These are phyloP conservation scores for Corchorus capsularis DNA, from an alignment of 345 rosid genomes.

Conservation along the genomic window DNA sequence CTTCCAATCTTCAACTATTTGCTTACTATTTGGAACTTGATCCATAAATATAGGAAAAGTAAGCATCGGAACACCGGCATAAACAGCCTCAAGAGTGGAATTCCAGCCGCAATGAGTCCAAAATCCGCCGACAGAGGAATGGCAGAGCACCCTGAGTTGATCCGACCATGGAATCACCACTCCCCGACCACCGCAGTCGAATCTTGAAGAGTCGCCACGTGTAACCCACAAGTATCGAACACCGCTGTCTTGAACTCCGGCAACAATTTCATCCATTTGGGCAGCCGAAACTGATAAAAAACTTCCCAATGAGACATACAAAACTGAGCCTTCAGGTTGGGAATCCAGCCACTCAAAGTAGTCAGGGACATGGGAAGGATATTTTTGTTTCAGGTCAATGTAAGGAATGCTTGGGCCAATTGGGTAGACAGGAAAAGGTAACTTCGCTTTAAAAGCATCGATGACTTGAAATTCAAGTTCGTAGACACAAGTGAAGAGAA, in stretches of 20 bases:
- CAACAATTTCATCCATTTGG: conserved; percentile 22
- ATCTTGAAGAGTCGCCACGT: conserved; percentile 7
- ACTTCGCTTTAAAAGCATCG: conserved; percentile 23
- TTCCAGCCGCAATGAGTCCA: conserved; percentile 48
- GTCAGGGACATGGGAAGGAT: background rate
- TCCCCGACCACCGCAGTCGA: conserved; percentile 19
- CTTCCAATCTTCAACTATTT: conserved; percentile 41
- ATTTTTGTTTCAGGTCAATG: conserved; percentile 7
- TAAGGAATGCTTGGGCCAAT: conserved; percentile 47
- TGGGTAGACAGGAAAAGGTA: conserved; percentile 35
- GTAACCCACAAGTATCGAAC: conserved; percentile 24
- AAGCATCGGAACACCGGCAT: conserved; percentile 45
- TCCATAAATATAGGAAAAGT: conserved; percentile 38
- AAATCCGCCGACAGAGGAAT: conserved; percentile 43
- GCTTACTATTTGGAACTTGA: conserved; percentile 35
- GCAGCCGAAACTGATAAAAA: conserved; percentile 21
- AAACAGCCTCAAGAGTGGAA: conserved; percentile 35
- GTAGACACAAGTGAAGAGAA: conserved; percentile 33
- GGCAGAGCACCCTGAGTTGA: conserved; percentile 37
- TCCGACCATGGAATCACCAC: conserved; percentile 40
- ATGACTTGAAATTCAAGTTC: conserved; percentile 31
- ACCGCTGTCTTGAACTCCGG: conserved; percentile 20
- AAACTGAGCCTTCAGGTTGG: conserved; percentile 22
- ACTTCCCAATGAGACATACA: conserved; percentile 24
- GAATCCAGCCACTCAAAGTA: conserved; percentile 16